Base-by-base conservation (phyloP, 805 yeast species). In the Ogataea sp. region DNA sequence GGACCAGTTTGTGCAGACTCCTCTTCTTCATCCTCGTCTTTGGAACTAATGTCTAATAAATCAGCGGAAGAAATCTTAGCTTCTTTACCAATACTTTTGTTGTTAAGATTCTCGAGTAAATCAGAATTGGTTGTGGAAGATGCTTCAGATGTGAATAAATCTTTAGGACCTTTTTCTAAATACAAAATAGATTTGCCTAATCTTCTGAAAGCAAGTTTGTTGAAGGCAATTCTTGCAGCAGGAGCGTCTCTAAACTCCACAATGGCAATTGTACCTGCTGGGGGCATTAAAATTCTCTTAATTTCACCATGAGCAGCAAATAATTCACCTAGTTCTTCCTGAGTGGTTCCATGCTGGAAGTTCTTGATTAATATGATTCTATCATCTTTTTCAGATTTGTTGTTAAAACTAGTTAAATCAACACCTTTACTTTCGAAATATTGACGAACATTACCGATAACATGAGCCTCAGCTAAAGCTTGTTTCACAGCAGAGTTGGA, bases 381-480 rank as follows among this genome's bases (percentile, higher is more conserved):
- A 57, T 90, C 97, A 51, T 87, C 94, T 45, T 83, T 72, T 53
- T 83, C 89, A 16, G 33, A n/a, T 43, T 65, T 70, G 43, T 71
- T 70, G 44, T 70, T 68, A 55, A 93, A 90, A 27, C 78, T 71
- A 2, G 81, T 69, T 43, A 93, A 65, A 64, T 90, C 96, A 32
- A 93, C 85, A 27, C 95, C 95, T 55, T 81, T 81, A 20, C 67
- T 61, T 58, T 87, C 95, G 59, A 93, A 93, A 61, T 79, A 93
- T 49, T 77, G 76, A 53, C 96, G 75, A 11, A 93, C 95, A 59
- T 83, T 93, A 34, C 89, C 93, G 52, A 93, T 80, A 15, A 89
- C 96, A 54, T 88, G 93, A 2, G 97, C 94, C 64, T 93, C 98
- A 0, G 98, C 97, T 46, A 93, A 71, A 0, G 98, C 97, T 61